A percentile compares a stretch with the other conserved stretches of the same genome.
These are phyloP conservation scores for Quercus parvula DNA, from an alignment of 306 rosid species.

Conservation along the genomic window DNA sequence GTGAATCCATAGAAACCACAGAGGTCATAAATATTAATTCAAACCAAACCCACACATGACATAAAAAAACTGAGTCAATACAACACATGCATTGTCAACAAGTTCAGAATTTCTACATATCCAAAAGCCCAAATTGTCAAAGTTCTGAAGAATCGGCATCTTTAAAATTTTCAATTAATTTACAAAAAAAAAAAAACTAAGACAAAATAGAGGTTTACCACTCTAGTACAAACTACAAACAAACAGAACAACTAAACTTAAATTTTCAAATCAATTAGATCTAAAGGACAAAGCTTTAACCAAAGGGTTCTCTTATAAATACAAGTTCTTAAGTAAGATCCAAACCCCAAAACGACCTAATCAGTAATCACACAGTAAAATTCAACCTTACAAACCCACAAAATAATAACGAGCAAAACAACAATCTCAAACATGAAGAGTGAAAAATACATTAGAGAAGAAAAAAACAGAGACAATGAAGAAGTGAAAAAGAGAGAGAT, in stretches of 20 bases:
- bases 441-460: neutral
- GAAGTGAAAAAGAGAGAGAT: constrained; percentile 7
- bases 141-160: constrained; percentile 1
- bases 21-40: neutral
- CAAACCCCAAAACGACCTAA: constrained; percentile 5
- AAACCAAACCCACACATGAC: neutral
- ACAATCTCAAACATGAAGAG: neutral
- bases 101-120: neutral
- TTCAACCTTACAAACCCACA: neutral
- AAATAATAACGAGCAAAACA: neutral
- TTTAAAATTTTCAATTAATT: neutral
- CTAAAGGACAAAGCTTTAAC: constrained; percentile 18
- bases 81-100: neutral
- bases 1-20: neutral
- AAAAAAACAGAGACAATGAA: neutral
- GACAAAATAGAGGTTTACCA: neutral
- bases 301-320: neutral
- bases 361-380: constrained; percentile 3
- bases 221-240: constrained; percentile 16
- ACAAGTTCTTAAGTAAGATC: neutral
- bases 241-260: constrained; percentile 1
- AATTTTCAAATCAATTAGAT: constrained; percentile 17
- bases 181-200: no score
- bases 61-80: neutral
- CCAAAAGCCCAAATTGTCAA: constrained; percentile 19